Conservation (phyloP, 441 rosid genomes). For the Macaranga tanarius region DNA sequence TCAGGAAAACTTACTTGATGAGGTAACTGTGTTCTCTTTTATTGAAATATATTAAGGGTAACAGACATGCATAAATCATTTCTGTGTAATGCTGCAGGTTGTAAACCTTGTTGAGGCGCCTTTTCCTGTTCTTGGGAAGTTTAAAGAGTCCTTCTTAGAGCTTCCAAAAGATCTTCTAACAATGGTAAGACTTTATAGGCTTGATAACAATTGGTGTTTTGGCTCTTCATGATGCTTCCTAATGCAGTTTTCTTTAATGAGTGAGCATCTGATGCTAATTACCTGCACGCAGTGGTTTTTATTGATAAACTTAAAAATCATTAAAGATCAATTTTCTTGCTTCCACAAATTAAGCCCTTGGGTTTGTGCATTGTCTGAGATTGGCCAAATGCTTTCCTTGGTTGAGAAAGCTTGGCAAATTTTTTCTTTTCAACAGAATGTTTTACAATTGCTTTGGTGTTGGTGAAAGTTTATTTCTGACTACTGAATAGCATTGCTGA, state of each 20-base stretch:
- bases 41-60: conserved; percentile 19
- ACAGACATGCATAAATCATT: conserved; percentile 15
- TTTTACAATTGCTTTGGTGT: not conserved
- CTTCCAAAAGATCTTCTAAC: conserved; percentile 86
- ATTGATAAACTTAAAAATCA: not conserved
- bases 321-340: not conserved
- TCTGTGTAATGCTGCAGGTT: conserved; percentile 52
- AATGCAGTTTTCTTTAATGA: not conserved
- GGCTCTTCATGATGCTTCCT: not conserved
- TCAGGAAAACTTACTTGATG: conserved; percentile 66
- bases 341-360: not conserved
- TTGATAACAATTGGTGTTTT: conserved; percentile 1
- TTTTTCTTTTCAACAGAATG: not conserved
- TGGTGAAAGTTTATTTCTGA: not conserved
- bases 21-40: conserved; percentile 46
- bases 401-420: not conserved
- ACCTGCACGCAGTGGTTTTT: not conserved
- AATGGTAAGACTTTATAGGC: conserved; percentile 49
- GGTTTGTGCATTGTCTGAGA: not conserved
- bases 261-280: conserved; percentile 5
- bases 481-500: not conserved
- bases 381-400: not conserved
- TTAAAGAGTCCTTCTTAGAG: conserved; percentile 78
- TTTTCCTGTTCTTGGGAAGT: conserved; percentile 78
- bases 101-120: conserved; percentile 97